These are phyloP conservation scores for Wilcoxina mikolae DNA, from an alignment of 495 filamentous ascomycete genomes.

Conservation along the genomic window DNA sequence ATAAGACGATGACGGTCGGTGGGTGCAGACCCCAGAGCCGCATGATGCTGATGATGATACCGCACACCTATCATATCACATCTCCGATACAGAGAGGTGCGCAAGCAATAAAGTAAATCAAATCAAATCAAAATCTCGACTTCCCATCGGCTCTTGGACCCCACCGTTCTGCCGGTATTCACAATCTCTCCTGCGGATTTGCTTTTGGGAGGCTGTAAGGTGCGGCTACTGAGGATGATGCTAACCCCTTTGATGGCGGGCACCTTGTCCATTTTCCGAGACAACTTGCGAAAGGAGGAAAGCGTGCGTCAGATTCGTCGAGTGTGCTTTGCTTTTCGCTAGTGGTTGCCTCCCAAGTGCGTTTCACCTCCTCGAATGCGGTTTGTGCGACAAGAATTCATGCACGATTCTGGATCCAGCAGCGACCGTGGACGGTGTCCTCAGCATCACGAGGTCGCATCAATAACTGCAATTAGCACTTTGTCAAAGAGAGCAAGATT, in stretches of 20 bases:
- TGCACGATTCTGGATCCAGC: neutral
- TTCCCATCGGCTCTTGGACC: neutral
- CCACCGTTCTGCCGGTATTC: neutral
- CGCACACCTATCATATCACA: no score
- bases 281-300: neutral
- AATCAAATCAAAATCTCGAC: neutral
- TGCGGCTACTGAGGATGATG: neutral
- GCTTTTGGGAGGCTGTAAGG: neutral
- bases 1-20: no score
- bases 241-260: neutral
- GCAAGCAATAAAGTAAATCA: neutral
- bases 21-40: no score
- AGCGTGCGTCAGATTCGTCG: neutral
- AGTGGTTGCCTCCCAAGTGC: neutral
- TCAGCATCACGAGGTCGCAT: neutral
- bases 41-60: no score
- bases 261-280: neutral
- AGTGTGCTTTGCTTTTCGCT: neutral
- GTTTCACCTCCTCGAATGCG: neutral
- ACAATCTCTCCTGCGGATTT: neutral
- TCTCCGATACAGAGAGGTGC: no score
- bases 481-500: neutral
- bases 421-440: neutral
- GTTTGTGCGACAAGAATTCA: neutral
- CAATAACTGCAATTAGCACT: neutral